Base-by-base conservation (phyloP, 2,329 filamentous ascomycete genomes). In the Lithohypha guttulata region DNA sequence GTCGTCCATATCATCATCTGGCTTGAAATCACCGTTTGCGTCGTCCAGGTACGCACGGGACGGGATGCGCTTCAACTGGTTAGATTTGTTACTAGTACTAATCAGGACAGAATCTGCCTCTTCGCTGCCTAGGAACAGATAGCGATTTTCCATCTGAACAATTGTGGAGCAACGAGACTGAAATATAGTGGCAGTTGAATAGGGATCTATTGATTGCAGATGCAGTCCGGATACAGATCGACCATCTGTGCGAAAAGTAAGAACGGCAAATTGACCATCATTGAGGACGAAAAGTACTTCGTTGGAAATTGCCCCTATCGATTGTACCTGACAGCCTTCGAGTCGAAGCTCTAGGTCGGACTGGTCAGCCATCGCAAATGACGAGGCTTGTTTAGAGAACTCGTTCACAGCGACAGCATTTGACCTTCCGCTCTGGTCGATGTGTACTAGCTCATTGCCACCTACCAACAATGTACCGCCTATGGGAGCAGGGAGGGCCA, bases 401-500 rank as follows among this genome's bases (percentile, higher is more conserved):
- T 84, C 75, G 55, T 98, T 98, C 47, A 98, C 84, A 3, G 82
- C 89, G 42, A 96, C 81, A 2, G 86, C 89, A 53, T 85, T 94
- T 9, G 86, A 75, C 59, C 93, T 95, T 20, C 91, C 91, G 8
- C 85, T 85, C 66, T 98, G 91, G 55, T 96, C 89, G 48, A 98
- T 78, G 58, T 98, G 91, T 44, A 98, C 83, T 45, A 98, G 62
- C 56, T 95, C 86, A 56, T 98, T 96, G 33, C 74, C 71, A 19
- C 91, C 93, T 14, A 96, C 65, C 11, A 98, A 70, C 11, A 98
- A 66, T 25, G 86, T 84, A 29, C 91, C 91, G 17, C 91, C 91
- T 27, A 96, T 79, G 1, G 89, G 89, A 4, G 81, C 71, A 3
- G 87, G 84, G 2, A 98, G 65, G 6, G 91, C 78, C 31, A 95